A percentile compares a stretch with the other conserved stretches of the same genome.
Evolutionary conservation across 2,329 filamentous ascomycete genomes (phyloP).

Genomic region (Arthrobotrys entomopaga): DNA sequence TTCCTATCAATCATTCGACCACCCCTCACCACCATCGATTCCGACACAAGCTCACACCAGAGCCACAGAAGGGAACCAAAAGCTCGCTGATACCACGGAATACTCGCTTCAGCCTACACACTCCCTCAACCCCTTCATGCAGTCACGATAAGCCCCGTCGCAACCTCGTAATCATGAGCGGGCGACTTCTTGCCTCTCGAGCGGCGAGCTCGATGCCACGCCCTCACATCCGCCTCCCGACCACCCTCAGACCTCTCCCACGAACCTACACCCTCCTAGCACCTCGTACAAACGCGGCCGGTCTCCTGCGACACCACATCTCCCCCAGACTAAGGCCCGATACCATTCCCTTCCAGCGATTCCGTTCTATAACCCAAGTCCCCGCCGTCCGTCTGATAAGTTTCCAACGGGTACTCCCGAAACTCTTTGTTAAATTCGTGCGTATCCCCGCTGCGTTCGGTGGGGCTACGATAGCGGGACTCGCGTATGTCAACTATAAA

Average conservation of each 20-base stretch:
- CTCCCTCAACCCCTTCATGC: slow-evolving; percentile 35
- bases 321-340: slow-evolving; percentile 40
- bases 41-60: slow-evolving; percentile 5
- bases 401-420: slow-evolving; percentile 78
- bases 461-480: slow-evolving; percentile 82
- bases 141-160: slow-evolving; percentile 36
- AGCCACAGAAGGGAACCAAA: background rate
- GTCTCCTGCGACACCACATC: slow-evolving; percentile 41
- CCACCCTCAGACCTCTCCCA: slow-evolving; percentile 18
- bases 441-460: slow-evolving; percentile 91
- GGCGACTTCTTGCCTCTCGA: slow-evolving; percentile 79
- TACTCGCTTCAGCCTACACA: background rate
- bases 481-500: slow-evolving; percentile 96
- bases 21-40: slow-evolving; percentile 20
- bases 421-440: slow-evolving; percentile 87
- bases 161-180: slow-evolving; percentile 69
- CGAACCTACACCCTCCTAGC: slow-evolving; percentile 38
- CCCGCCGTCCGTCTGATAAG: slow-evolving; percentile 72
- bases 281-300: slow-evolving; percentile 39
- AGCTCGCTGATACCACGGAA: slow-evolving; percentile 8
- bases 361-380: slow-evolving; percentile 60
- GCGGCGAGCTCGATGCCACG: slow-evolving; percentile 29
- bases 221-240: slow-evolving; percentile 24
- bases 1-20: slow-evolving; percentile 9
- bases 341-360: slow-evolving; percentile 42